These are phyloP conservation scores for Mortierella sp. DNA, from an alignment of 371 early-diverging fungal genomes.

Conservation along the genomic window DNA sequence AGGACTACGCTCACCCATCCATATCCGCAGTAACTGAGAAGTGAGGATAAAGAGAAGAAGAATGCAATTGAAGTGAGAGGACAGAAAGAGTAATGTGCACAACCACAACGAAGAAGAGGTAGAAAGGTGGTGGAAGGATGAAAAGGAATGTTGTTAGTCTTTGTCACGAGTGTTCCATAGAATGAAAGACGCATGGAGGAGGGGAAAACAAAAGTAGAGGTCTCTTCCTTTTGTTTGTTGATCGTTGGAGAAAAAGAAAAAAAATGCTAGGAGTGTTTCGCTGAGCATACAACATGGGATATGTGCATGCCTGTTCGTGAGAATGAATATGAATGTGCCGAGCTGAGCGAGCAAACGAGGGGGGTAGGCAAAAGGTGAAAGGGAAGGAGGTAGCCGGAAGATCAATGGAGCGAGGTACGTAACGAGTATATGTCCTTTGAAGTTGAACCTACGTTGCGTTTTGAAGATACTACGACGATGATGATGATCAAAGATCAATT, in stretches of 20 bases:
- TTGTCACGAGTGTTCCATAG: neutral
- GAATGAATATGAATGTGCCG: neutral
- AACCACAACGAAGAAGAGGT: neutral
- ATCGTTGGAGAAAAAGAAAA: neutral
- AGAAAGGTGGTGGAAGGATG: neutral
- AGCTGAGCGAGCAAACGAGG: neutral
- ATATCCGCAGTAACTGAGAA: constrained; percentile 42
- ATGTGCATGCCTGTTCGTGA: too few relatives aligned
- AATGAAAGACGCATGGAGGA: neutral
- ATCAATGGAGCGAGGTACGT: too few relatives aligned
- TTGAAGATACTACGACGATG: constrained; percentile 27
- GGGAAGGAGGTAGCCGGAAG: too few relatives aligned
- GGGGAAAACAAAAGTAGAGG: neutral
- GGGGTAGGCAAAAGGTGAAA: too few relatives aligned
- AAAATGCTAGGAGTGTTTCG: neutral
- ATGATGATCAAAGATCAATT: neutral
- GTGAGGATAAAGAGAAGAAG: neutral
- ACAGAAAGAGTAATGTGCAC: neutral
- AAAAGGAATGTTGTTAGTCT: neutral
- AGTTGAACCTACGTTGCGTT: constrained; percentile 45
- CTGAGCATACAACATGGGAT: too few relatives aligned
- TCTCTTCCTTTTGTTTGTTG: neutral
- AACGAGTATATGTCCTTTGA: too few relatives aligned
- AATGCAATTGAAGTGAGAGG: neutral
- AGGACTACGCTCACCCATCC: constrained; percentile 52